These are phyloP conservation scores for Beauveria scarabaeidicola DNA, from an alignment of 2,329 filamentous ascomycete species.

Conservation along the genomic window DNA sequence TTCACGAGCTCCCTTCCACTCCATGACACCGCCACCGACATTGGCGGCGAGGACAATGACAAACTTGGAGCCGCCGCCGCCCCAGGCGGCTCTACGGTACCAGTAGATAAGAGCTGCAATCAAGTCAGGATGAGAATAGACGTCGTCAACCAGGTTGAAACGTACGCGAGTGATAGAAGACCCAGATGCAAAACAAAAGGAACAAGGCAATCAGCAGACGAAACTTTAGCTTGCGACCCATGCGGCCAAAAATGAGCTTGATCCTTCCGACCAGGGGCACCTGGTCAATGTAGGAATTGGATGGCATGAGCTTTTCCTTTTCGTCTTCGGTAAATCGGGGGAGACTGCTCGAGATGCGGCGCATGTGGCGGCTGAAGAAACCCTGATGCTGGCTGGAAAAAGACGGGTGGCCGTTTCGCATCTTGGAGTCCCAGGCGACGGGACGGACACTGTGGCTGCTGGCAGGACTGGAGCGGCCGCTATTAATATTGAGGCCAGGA, in stretches of 20 bases:
- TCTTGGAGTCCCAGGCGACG: slow-evolving; percentile 77
- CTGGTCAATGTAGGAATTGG: slow-evolving; percentile 42
- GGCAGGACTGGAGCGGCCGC: slow-evolving; percentile 60
- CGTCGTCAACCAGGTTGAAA: slow-evolving; percentile 16
- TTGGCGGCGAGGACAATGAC: slow-evolving; percentile 93
- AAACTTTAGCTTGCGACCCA: slow-evolving; percentile 58
- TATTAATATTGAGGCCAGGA: slow-evolving; percentile 66
- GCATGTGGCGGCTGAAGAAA: slow-evolving; percentile 80
- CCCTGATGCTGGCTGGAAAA: slow-evolving; percentile 76
- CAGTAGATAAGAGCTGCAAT: slow-evolving; percentile 42
- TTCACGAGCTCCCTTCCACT: slow-evolving; percentile 94
- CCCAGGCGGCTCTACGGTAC: slow-evolving; percentile 63
- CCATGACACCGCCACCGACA: slow-evolving; percentile 93
- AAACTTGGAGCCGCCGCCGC: slow-evolving; percentile 82
- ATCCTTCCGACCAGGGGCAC: slow-evolving; percentile 40
- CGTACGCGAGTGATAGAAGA: slow-evolving; percentile 70
- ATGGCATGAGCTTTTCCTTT: slow-evolving; percentile 66
- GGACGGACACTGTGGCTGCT: slow-evolving; percentile 43
- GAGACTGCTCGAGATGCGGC: slow-evolving; percentile 69
- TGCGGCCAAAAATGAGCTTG: slow-evolving; percentile 36
- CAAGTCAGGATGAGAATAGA: slow-evolving; percentile 18
- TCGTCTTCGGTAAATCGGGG: slow-evolving; percentile 62
- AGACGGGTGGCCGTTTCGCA: slow-evolving; percentile 68
- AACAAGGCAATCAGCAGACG: slow-evolving; percentile 51
- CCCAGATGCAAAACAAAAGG: slow-evolving; percentile 50